Conservation (phyloP, 2,329 filamentous ascomycete genomes). For the Trichoderma sp. region DNA sequence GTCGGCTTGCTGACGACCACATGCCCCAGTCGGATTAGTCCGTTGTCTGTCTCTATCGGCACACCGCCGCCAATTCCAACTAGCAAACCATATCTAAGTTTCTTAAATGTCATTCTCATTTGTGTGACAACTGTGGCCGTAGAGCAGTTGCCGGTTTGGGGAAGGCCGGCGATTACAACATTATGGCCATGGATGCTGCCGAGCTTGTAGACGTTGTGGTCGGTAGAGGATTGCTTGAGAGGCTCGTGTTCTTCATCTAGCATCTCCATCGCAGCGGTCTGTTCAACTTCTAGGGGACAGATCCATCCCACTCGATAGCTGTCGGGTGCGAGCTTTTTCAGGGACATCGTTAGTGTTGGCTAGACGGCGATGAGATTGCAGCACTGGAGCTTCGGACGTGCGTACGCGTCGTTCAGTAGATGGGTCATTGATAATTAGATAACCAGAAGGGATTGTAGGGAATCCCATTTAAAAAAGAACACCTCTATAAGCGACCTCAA, state of each 20-base stretch:
- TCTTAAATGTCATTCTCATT: background rate
- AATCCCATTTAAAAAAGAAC: background rate
- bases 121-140: background rate
- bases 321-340: background rate
- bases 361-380: background rate
- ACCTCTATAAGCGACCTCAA: background rate
- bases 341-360: background rate
- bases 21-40: background rate
- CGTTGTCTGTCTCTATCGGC: background rate
- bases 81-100: background rate
- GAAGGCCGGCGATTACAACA: background rate
- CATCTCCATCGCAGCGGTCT: background rate
- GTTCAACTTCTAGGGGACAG: background rate
- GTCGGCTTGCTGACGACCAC: background rate
- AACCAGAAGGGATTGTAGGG: background rate
- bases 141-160: background rate
- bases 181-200: background rate
- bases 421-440: background rate
- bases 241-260: background rate
- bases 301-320: background rate
- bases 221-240: background rate
- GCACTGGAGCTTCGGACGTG: background rate
- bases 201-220: background rate
- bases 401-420: background rate
- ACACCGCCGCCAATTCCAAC: background rate